phyloP scores from a whole-genome alignment of 2,329 filamentous ascomycete genomes.

The Hypoxylon sp. region DNA sequence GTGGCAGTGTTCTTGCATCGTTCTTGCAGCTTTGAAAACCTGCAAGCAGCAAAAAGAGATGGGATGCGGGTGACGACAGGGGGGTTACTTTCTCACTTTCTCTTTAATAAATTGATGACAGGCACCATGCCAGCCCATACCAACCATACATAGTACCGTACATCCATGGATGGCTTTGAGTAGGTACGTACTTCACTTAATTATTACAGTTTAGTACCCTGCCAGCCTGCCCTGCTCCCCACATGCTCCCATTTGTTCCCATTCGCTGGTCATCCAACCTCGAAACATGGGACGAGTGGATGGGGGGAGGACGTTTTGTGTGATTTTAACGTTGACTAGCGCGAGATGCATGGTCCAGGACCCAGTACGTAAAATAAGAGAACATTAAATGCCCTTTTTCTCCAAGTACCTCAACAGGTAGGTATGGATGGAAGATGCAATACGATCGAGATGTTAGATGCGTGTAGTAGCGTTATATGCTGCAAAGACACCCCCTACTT shows the following conservation, averaged over 20 bases:
- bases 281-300: slow-evolving; percentile 41
- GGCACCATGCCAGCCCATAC: slow-evolving; percentile 26
- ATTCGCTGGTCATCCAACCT: slow-evolving; percentile 36
- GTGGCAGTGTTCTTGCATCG: slow-evolving; percentile 42
- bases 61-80: slow-evolving; percentile 37
- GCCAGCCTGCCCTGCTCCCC: slow-evolving; percentile 27
- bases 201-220: slow-evolving; percentile 27
- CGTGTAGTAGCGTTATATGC: slow-evolving; percentile 3
- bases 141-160: too few relatives aligned
- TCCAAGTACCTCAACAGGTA: not conserved
- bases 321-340: slow-evolving; percentile 37
- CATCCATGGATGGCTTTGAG: not conserved
- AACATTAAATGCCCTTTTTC: not conserved
- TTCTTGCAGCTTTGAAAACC: slow-evolving; percentile 11
- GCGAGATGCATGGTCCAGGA: slow-evolving; percentile 26
- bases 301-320: slow-evolving; percentile 32
- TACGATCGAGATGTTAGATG: slow-evolving; percentile 26
- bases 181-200: slow-evolving; percentile 22
- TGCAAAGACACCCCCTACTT: slow-evolving; percentile 10
- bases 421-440: slow-evolving; percentile 4
- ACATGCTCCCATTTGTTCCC: slow-evolving; percentile 45
- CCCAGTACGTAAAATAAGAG: slow-evolving; percentile 1
- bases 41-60: slow-evolving; percentile 32
- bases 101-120: slow-evolving; percentile 42
- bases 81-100: slow-evolving; percentile 26